Evolutionary conservation across 2,329 filamentous ascomycete species (phyloP), one percentile per base, ranked within the genome.

Genomic region (Fusarium metavorans): DNA sequence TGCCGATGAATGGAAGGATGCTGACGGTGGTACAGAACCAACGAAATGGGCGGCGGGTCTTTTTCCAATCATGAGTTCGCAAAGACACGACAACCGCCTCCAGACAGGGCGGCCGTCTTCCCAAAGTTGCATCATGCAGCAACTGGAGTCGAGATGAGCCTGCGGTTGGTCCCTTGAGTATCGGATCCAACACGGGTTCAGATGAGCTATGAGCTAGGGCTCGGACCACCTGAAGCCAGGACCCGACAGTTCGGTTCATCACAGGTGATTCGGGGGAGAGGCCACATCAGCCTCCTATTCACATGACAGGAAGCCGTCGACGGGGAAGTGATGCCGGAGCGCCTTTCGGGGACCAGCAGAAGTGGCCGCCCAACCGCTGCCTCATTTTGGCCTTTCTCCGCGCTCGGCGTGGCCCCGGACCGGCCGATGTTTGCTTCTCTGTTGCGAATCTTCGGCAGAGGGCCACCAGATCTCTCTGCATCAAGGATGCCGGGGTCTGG

Each of bases 181-280:
- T 58, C 66, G 72, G 63, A 70, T 63, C 63, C 50, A 48, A 48
- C 20, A 48, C 30, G 39, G n/a, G 43, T 14, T 52, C 63, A 67
- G 48, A 64, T 58, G 68, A 64, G 60, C 60, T 61, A 37, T 41
- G 37, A 41, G 37, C 8, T n/a, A 41, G 67, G 60, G 41, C 57
- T 62, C 64, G 65, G 71, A 20, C 60, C 48, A 66, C 60, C 69
- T 65, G 64, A 67, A 66, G 58, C 52, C 56, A 58, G 68, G 41
- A 76, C 75, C 79, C 79, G 74, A 76, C 75, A 72, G 76, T 70
- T 34, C 72, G 79, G 79, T 78, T 77, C 74, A 77, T 75, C 68
- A 37, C 67, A 72, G 60, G 65, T 75, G 72, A 72, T 72, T 72
- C 68, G 63, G 67, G 54, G 56, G 64, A 41, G 23, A 45, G 67